A percentile compares a stretch with the other conserved stretches of the same genome.
Conservation (phyloP, 192 early-diverging fungal species). For the Entomortierella parvispora region DNA sequence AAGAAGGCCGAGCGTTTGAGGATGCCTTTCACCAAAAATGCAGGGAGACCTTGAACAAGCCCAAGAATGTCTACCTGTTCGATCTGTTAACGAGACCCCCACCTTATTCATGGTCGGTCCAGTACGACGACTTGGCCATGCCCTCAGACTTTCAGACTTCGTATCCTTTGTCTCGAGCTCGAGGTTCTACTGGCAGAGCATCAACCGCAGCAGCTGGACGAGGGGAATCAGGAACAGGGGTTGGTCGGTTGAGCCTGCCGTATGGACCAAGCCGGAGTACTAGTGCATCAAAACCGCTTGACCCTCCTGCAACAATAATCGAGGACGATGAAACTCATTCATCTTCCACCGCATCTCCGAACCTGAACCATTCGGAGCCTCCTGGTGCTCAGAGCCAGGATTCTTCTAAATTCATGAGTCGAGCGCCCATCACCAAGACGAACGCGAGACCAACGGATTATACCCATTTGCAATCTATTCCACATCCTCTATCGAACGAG, state of each 20-base stretch:
- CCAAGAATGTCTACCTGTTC: constrained; percentile 1
- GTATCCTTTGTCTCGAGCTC: constrained; percentile 3
- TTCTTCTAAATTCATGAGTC: not conserved
- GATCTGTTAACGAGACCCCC: constrained; percentile 27
- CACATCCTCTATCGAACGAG: not conserved
- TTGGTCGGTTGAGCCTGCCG: no score
- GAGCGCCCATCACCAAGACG: not conserved
- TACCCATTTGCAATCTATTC: constrained; percentile 8
- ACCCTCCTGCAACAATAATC: no score
- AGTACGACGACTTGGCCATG: constrained; percentile 23
- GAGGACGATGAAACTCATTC: no score
- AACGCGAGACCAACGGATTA: constrained; percentile 9
- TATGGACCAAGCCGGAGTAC: no score
- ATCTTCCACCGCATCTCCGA: no score
- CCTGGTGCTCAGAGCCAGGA: not conserved
- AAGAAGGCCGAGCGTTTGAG: constrained; percentile 34
- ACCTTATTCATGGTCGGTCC: constrained; percentile 39
- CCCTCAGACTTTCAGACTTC: constrained; percentile 37
- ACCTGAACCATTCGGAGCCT: no score
- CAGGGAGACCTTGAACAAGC: constrained; percentile 1
- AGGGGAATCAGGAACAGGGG: no score
- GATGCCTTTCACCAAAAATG: constrained; percentile 27
- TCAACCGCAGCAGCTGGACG: not conserved
- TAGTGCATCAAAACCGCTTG: no score
- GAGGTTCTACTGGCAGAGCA: not conserved